Percentiles rank a stretch among this genome's conserved stretches.
Evolutionary conservation across 2,329 filamentous ascomycete species (phyloP).

Genomic region (Aspergillus novoparasiticus): DNA sequence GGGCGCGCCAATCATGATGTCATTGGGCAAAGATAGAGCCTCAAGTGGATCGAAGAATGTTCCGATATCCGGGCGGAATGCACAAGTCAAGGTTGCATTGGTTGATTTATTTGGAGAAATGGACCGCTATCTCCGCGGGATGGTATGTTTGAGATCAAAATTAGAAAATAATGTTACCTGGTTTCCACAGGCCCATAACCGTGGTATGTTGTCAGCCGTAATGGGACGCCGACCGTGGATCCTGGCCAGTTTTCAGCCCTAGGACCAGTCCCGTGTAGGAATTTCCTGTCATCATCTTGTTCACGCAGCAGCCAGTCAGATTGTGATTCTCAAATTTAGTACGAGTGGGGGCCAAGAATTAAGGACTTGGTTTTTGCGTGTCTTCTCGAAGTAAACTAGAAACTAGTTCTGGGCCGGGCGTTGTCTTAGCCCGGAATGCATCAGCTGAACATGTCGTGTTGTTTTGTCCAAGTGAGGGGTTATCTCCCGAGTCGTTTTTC

Average conservation of each 20-base stretch:
- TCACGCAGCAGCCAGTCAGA: not conserved
- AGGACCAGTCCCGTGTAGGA: not conserved
- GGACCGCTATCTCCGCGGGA: not conserved
- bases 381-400: slow-evolving; percentile 33
- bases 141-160: not conserved
- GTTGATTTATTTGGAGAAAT: not conserved
- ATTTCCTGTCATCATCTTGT: slow-evolving; percentile 3
- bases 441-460: not conserved
- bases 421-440: not conserved
- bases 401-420: slow-evolving; percentile 12
- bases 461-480: not conserved
- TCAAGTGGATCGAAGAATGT: slow-evolving; percentile 7
- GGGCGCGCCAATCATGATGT: slow-evolving; percentile 12
- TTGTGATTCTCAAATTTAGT: not conserved
- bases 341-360: slow-evolving; percentile 7
- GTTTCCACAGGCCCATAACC: not conserved
- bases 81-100: not conserved
- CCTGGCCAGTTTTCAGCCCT: not conserved
- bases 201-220: not conserved
- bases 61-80: slow-evolving; percentile 1
- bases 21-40: slow-evolving; percentile 9
- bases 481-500: not conserved
- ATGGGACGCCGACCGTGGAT: not conserved
- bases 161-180: not conserved
- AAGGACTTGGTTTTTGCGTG: not conserved